Percentiles rank a stretch among this genome's conserved stretches.
phyloP scores from a whole-genome alignment of 129 eudicot genomes.

The Centella asiatica region DNA sequence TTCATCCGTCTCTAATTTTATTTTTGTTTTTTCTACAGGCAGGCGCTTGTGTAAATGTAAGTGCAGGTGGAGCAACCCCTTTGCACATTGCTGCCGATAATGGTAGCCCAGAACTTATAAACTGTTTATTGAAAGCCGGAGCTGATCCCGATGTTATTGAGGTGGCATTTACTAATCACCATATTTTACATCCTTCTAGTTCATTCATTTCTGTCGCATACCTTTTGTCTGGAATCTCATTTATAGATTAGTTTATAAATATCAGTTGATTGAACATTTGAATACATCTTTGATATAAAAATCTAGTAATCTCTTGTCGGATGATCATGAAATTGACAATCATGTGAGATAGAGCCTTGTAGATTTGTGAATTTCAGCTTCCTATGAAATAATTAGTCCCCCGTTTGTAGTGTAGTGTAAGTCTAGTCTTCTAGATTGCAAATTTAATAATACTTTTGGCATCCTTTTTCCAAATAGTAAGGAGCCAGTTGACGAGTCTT shows the following conservation, averaged over 20 bases:
- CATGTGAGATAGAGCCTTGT: no score
- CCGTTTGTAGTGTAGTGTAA: no score
- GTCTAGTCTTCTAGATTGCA: no score
- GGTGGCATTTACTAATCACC: slow-evolving; percentile 33
- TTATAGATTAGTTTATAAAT: no score
- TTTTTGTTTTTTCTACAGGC: slow-evolving; percentile 42
- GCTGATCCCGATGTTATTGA: slow-evolving; percentile 76
- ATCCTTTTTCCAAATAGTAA: not conserved
- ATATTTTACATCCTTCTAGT: not conserved
- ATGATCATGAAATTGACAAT: no score
- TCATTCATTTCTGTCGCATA: not conserved
- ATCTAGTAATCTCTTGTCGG: no score
- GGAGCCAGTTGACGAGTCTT: not conserved
- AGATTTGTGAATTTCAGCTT: no score
- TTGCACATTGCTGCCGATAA: slow-evolving; percentile 84
- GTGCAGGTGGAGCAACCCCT: slow-evolving; percentile 96
- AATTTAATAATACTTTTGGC: not conserved
- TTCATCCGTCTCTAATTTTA: not conserved
- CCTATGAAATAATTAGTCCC: no score
- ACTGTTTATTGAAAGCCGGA: slow-evolving; percentile 65
- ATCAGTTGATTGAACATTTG: no score
- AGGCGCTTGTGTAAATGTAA: slow-evolving; percentile 66
- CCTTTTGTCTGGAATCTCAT: not conserved
- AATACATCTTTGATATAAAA: no score
- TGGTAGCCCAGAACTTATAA: slow-evolving; percentile 61